phyloP scores from a whole-genome alignment of 2,329 filamentous ascomycete species.

The Colletotrichum cordylinicola region DNA sequence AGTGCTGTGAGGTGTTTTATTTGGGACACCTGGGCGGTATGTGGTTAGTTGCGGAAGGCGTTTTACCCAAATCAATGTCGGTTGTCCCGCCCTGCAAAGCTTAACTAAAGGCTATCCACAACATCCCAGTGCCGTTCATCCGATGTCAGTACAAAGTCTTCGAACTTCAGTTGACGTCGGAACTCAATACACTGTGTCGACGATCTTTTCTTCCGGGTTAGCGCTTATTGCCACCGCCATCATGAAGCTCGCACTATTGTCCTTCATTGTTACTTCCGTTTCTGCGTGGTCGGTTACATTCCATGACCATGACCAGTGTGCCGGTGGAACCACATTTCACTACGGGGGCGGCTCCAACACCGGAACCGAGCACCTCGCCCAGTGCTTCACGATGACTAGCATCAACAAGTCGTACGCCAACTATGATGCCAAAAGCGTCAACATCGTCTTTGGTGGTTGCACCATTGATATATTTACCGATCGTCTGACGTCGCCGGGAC shows the following conservation, averaged over 20 bases:
- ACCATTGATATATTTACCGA: background rate
- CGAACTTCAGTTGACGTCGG: background rate
- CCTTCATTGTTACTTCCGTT: background rate
- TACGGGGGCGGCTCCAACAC: background rate
- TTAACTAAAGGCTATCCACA: background rate
- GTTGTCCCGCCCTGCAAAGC: background rate
- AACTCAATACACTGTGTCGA: background rate
- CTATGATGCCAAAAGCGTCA: background rate
- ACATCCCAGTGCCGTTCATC: background rate
- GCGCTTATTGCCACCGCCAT: rapidly evolving
- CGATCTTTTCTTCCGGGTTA: background rate
- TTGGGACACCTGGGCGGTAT: background rate
- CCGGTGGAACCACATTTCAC: background rate
- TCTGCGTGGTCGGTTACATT: background rate
- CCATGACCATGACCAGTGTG: background rate
- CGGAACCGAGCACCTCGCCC: background rate
- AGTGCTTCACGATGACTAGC: background rate
- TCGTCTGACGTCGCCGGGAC: background rate
- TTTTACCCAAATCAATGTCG: background rate
- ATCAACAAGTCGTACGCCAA: background rate
- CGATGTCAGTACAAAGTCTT: background rate
- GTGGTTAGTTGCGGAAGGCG: background rate
- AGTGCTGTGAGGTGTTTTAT: background rate
- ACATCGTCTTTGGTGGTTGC: background rate
- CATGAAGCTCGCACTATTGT: background rate